Evolutionary conservation across 1,284 basidiomycete species (phyloP).

Genomic region (Coniferiporia sulphurascens): DNA sequence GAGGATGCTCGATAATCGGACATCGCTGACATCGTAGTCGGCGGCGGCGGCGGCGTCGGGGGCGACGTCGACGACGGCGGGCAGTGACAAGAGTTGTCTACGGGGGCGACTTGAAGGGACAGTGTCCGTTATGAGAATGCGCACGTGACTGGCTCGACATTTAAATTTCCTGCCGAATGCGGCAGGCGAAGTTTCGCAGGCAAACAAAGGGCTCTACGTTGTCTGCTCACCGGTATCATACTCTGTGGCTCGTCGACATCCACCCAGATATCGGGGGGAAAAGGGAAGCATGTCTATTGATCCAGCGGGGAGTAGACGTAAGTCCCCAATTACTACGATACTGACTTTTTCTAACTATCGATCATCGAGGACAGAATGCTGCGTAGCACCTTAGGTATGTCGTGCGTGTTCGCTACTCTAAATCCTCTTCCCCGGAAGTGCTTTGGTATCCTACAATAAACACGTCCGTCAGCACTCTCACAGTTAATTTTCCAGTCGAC

Average conservation of each 20-base stretch:
- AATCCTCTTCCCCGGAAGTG: slow-evolving; percentile 46
- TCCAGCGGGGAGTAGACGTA: background rate
- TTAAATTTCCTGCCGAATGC: background rate
- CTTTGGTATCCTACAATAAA: slow-evolving; percentile 46
- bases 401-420: slow-evolving; percentile 43
- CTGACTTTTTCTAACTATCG: slow-evolving; percentile 29
- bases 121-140: background rate
- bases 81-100: background rate
- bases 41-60: slow-evolving; percentile 10
- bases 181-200: too few relatives aligned
- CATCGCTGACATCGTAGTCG: slow-evolving; percentile 37
- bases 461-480: background rate
- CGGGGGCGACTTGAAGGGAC: background rate
- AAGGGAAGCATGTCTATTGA: background rate
- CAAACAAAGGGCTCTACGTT: too few relatives aligned
- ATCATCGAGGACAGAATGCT: slow-evolving; percentile 50
- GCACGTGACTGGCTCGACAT: background rate
- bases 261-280: too few relatives aligned
- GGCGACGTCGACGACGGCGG: slow-evolving; percentile 8
- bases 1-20: slow-evolving; percentile 51
- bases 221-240: too few relatives aligned
- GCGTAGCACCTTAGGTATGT: slow-evolving; percentile 45
- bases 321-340: background rate
- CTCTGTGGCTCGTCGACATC: too few relatives aligned
- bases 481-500: too few relatives aligned